Evolutionary conservation across 768 basidiomycete species (phyloP).

Genomic region (Mycena capillaripes): DNA sequence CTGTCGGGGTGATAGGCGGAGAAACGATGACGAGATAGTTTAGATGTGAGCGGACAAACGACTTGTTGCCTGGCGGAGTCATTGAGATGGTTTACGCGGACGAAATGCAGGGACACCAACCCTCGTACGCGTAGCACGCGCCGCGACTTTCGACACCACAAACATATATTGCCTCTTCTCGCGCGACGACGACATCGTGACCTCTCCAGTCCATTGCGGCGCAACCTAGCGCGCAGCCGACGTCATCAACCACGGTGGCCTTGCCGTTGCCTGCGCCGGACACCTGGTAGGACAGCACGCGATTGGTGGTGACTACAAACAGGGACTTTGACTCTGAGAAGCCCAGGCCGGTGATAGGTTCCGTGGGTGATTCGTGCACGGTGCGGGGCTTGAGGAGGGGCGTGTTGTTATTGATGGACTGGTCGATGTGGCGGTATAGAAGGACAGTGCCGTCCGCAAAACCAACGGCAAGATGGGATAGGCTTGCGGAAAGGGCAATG

Average conservation of each 20-base stretch:
- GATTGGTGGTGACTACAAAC: conserved; percentile 91
- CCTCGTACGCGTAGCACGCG: conserved; percentile 93
- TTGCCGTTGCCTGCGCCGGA: conserved; percentile 78
- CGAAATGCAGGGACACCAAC: conserved; percentile 52
- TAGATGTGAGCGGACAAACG: conserved; percentile 79
- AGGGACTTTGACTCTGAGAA: conserved; percentile 84
- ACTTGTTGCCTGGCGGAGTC: conserved; percentile 71
- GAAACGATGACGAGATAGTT: conserved; percentile 94
- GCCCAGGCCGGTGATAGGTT: conserved; percentile 94
- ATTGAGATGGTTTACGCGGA: neutral
- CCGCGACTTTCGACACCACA: conserved; percentile 87
- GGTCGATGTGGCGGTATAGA: conserved; percentile 91
- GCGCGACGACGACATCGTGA: conserved; percentile 85
- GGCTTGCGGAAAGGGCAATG: conserved; percentile 80
- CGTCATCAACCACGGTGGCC: conserved; percentile 84
- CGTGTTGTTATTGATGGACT: conserved; percentile 85
- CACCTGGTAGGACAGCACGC: conserved; percentile 82
- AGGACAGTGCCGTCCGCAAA: conserved; percentile 96
- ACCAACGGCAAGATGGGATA: conserved; percentile 92
- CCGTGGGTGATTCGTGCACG: conserved; percentile 85
- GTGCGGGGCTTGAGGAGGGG: conserved; percentile 88
- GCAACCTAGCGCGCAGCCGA: conserved; percentile 88
- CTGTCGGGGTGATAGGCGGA: conserved; percentile 81
- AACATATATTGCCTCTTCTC: conserved; percentile 93
- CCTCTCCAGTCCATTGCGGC: conserved; percentile 82